Conservation (phyloP, 1,284 basidiomycete genomes). For the Austropuccinia psidii region DNA sequence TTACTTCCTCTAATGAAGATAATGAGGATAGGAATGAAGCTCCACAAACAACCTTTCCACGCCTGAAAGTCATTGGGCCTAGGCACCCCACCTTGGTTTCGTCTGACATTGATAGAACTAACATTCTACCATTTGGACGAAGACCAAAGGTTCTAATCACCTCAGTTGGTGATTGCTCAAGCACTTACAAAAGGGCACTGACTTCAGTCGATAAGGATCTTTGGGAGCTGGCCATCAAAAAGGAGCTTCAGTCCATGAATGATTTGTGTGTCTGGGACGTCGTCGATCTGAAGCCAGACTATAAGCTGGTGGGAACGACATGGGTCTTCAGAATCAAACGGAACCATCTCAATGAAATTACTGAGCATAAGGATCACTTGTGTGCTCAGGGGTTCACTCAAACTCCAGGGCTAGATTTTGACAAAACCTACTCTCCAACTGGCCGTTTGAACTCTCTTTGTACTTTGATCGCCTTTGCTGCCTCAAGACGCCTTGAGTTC, state of each 20-base stretch:
- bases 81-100: no score
- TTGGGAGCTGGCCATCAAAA: not conserved
- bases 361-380: not conserved
- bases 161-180: no score
- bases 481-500: not conserved
- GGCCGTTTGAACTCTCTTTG: not conserved
- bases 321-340: slow-evolving; percentile 4
- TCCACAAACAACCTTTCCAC: no score
- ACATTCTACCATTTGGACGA: no score
- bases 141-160: no score
- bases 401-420: not conserved
- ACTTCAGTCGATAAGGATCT: no score
- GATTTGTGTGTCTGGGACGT: not conserved
- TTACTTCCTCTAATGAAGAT: no score
- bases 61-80: no score
- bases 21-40: no score
- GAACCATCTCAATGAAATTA: not conserved
- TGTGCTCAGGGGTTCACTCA: not conserved
- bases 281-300: not conserved
- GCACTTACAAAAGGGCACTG: no score
- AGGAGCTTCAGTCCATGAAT: not conserved
- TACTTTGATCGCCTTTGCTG: not conserved
- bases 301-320: not conserved
- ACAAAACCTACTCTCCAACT: not conserved
- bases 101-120: no score